Evolutionary conservation across 148 eudicot species (phyloP), one percentile per base, ranked within the genome.

Genomic region (Pouteria glomerata): DNA sequence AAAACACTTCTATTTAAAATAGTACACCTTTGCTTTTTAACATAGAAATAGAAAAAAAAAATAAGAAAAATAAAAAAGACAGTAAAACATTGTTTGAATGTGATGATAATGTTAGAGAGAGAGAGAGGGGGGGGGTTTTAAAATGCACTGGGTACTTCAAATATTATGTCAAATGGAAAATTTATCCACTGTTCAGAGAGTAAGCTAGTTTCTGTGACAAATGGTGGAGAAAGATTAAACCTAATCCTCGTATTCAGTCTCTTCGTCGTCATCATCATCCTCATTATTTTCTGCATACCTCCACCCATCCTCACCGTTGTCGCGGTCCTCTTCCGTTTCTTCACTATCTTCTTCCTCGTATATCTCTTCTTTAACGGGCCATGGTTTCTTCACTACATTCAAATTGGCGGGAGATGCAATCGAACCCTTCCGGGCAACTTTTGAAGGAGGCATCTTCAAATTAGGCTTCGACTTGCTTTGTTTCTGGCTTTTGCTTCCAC

Each of bases 301-400:
- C 97, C 90, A 90, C 8, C 89, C 89, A 39, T 84, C 90, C 75
- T 80, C 95, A 44, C 78, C 88, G 74, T 88, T 84, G 14, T 91
- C 97, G 0, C 88, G 77, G 48, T 91, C 98, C 84, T 94, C 98
- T 62, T 95, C 98, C 0, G 98, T 95, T 70, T 95, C 97, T 76
- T 95, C 98, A 63, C 98, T 95, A 80, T 95, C 98, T 77, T 95
- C 97, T 67, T 87, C 98, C 57, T 86, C 98, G 30, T 83, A 84
- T 10, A 45, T 56, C 31, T 88, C 90, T 70, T 86, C 98, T 68
- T 85, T 89, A 16, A 75, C 72, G 0, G 89, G 87, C 98, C 97
- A 89, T 15, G 87, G 81, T 61, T 89, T 89, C 58, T 88, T 94
- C 59, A 73, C 65, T 19, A 80, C 21, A 64, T 44, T 87, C 44